Base-by-base conservation (phyloP, 2,329 filamentous ascomycete genomes). In the Penicillium aurantiogriseum region DNA sequence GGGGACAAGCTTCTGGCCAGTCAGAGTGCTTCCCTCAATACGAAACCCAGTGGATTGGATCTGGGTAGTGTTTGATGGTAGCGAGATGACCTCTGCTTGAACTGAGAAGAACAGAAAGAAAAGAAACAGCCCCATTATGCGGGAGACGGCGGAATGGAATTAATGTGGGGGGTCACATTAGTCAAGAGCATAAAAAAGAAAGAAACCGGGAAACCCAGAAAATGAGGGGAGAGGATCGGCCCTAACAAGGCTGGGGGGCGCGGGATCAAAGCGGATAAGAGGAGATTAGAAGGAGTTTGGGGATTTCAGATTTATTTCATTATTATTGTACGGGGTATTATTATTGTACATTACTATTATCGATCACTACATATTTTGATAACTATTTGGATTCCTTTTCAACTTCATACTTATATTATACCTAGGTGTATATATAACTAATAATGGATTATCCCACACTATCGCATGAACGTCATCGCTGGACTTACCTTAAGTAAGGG, bases 1-100 rank as follows among this genome's bases (percentile, higher is more conserved):
- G 31, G 72, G 71, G 21, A 63, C 62, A 19, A 74, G 52, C 36
- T 29, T 39, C 23, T 65, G 55, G 40, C 48, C 56, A 49, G 58
- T 52, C 29, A 69, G 62, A 25, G 66, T 54, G 25, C 57, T 58
- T 51, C 64, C 68, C 36, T 63, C 55, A 42, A 73, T 56, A 33
- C 50, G 59, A 57, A 71, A 74, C 35, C 59, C 60, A 13, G 56
- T 56, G 36, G 61, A 58, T n/a, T 54, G 56, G 7, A 61, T 63
- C 45, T 57, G 62, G 31, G 59, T 58, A 38, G 55, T 63, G 52
- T 74, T 74, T 13, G 71, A 74, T 19, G 72, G 69, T 51, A 56
- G 23, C 15, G 71, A 67, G 33, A 65, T 58, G 47, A 63, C 63
- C 45, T 57, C 56, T 31, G 66, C 62, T 48, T 60, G 54, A 23